Evolutionary conservation across 805 yeast species (phyloP).

Genomic region (Starmerella vitae): DNA sequence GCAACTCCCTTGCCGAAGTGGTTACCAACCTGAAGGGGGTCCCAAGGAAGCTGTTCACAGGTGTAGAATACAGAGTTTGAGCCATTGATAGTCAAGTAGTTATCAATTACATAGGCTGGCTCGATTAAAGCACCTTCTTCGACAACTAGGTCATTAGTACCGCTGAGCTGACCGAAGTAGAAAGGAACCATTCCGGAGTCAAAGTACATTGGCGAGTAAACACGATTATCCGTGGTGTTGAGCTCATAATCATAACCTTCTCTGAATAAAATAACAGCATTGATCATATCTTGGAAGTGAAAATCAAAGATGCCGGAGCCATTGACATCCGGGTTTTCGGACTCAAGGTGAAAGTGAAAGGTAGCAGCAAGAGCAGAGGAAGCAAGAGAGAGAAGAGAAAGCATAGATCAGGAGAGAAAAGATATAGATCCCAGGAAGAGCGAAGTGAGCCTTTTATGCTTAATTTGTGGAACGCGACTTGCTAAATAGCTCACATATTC

Average conservation of each 20-base stretch:
- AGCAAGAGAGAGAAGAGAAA: slow-evolving; percentile 5
- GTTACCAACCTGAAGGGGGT: slow-evolving; percentile 10
- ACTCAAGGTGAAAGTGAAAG: slow-evolving; percentile 8
- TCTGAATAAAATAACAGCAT: slow-evolving; percentile 7
- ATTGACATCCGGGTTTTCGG: neutral
- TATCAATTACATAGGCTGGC: neutral
- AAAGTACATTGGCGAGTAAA: neutral
- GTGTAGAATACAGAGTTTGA: slow-evolving; percentile 5
- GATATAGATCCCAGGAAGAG: neutral
- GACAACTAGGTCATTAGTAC: neutral
- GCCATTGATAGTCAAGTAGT: slow-evolving; percentile 13
- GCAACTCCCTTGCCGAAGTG: neutral
- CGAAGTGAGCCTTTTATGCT: neutral
- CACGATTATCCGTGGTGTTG: neutral
- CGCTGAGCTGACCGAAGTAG: neutral
- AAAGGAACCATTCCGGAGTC: neutral
- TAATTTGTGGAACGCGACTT: no score
- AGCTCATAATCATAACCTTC: neutral
- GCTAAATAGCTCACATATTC: no score
- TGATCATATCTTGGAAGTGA: slow-evolving; percentile 15
- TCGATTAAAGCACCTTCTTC: neutral
- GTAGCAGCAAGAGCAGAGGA: neutral
- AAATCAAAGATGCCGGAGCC: slow-evolving; percentile 3
- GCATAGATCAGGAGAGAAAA: neutral
- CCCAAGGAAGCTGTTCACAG: slow-evolving; percentile 3